A percentile compares a stretch with the other conserved stretches of the same genome.
These are phyloP conservation scores for Aureobasidium melanogenum DNA, from an alignment of 2,329 filamentous ascomycete genomes.

Conservation along the genomic window DNA sequence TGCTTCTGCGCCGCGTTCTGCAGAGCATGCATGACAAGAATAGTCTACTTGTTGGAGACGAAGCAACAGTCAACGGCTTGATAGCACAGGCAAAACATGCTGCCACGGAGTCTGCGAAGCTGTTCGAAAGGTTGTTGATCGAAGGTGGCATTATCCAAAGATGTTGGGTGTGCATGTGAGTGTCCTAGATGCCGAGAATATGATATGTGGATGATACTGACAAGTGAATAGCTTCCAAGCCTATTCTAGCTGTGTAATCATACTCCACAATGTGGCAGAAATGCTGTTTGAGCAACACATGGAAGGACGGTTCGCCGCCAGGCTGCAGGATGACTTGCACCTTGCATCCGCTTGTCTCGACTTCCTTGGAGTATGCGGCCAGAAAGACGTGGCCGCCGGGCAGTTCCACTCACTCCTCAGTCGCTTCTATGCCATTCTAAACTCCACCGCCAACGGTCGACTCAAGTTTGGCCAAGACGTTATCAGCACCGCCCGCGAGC, in stretches of 20 bases:
- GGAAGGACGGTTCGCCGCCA: neutral
- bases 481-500: neutral
- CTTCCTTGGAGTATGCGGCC: neutral
- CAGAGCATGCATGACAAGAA: neutral
- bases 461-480: neutral
- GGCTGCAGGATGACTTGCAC: neutral
- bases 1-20: conserved; percentile 6
- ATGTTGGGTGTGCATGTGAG: conserved; percentile 13
- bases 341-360: neutral
- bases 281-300: neutral
- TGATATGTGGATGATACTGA: neutral
- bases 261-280: neutral
- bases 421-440: neutral
- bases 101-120: neutral
- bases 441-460: neutral
- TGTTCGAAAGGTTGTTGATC: neutral
- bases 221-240: conserved; percentile 4
- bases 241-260: conserved; percentile 1
- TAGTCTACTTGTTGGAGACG: neutral
- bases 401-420: neutral
- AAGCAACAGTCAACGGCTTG: neutral
- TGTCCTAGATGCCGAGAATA: neutral
- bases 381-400: neutral
- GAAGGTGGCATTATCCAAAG: conserved; percentile 2
- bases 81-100: neutral